Conservation (phyloP, 1,284 basidiomycete species). For the Golubevia pallescens region DNA sequence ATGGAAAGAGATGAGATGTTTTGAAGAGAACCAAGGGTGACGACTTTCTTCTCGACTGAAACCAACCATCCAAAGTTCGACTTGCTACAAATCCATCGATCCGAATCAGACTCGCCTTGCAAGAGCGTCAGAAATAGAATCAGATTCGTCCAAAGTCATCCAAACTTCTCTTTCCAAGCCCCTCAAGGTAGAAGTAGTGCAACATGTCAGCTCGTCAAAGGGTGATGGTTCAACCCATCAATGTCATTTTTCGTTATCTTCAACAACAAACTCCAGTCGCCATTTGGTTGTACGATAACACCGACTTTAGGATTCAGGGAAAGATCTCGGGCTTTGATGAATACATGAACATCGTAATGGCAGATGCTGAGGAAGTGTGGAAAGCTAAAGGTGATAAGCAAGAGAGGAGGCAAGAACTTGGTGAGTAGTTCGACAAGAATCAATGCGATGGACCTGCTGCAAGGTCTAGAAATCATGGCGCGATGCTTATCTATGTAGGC, state of each 20-base stretch:
- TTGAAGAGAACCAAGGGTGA: too few species aligned
- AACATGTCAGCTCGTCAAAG: constrained; percentile 5
- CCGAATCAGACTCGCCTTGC: too few species aligned
- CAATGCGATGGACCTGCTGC: too few species aligned
- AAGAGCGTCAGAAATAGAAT: too few species aligned
- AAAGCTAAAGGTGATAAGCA: constrained; percentile 38
- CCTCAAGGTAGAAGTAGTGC: background rate
- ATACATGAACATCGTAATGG: constrained; percentile 62
- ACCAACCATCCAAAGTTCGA: too few species aligned
- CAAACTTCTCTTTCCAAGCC: background rate
- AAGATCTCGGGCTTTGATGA: constrained; percentile 64
- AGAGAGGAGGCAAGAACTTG: constrained; percentile 22
- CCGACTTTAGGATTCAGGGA: constrained; percentile 60
- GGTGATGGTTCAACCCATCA: constrained; percentile 18
- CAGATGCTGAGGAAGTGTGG: constrained; percentile 60
- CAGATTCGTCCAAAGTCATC: too few species aligned
- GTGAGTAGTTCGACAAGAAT: constrained; percentile 6
- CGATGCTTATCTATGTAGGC: too few species aligned
- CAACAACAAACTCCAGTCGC: constrained; percentile 58
- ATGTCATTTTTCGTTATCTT: constrained; percentile 62
- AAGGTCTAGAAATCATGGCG: too few species aligned
- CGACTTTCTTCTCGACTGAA: too few species aligned
- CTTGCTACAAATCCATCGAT: too few species aligned
- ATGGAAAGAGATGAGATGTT: too few species aligned
- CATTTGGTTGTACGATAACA: constrained; percentile 63